A percentile compares a stretch with the other conserved stretches of the same genome.
These are phyloP conservation scores for Amanita muscaria DNA, from an alignment of 768 basidiomycete genomes.

Conservation along the genomic window DNA sequence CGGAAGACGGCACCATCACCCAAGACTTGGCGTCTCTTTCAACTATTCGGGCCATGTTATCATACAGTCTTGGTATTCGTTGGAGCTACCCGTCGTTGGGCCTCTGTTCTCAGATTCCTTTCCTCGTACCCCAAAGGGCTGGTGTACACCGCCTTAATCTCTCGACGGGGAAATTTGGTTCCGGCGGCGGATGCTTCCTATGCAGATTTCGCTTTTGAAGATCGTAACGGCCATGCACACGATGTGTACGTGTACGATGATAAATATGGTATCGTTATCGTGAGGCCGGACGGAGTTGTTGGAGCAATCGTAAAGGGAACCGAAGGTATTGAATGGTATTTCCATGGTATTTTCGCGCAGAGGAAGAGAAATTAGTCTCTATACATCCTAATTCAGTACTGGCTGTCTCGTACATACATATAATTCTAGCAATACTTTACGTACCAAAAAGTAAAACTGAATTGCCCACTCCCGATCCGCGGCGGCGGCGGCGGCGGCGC, in stretches of 20 bases:
- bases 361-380: background rate
- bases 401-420: no score
- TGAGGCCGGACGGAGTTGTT: slow-evolving; percentile 39
- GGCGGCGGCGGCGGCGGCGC: no score
- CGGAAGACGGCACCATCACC: slow-evolving; percentile 11
- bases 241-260: slow-evolving; percentile 26
- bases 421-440: no score
- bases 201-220: slow-evolving; percentile 27
- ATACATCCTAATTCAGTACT: no score
- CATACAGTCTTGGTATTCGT: slow-evolving; percentile 37
- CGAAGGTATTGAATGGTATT: slow-evolving; percentile 25
- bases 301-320: slow-evolving; percentile 29
- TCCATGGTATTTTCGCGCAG: slow-evolving; percentile 21
- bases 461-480: no score
- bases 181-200: slow-evolving; percentile 4
- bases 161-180: slow-evolving; percentile 13
- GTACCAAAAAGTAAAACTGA: no score
- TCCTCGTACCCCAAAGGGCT: slow-evolving; percentile 16
- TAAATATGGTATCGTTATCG: slow-evolving; percentile 24
- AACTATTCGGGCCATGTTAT: slow-evolving; percentile 22
- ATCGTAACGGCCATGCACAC: slow-evolving; percentile 30
- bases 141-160: slow-evolving; percentile 21
- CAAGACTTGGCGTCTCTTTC: slow-evolving; percentile 21
- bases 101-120: slow-evolving; percentile 10
- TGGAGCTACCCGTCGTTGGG: slow-evolving; percentile 14